Conservation (phyloP, 345 rosid genomes). For the Moricandia moricandioides region DNA sequence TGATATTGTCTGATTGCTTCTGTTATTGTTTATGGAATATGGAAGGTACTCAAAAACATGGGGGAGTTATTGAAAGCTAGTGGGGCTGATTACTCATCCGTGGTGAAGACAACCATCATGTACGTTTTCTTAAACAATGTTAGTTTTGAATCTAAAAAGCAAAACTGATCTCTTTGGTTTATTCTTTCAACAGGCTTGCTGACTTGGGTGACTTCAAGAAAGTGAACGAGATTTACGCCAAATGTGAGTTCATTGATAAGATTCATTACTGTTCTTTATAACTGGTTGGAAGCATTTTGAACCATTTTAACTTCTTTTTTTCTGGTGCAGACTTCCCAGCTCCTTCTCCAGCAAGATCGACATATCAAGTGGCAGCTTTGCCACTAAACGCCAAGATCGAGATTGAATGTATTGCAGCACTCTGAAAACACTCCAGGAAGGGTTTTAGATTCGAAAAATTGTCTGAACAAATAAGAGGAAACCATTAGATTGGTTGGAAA, state of each 20-base stretch:
- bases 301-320: not conserved
- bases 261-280: not conserved
- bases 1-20: conserved; percentile 14
- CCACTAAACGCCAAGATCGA: conserved; percentile 85
- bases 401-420: conserved; percentile 90
- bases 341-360: conserved; percentile 83
- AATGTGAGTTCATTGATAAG: conserved; percentile 56
- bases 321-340: conserved; percentile 73
- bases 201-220: conserved; percentile 91
- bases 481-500: conserved; percentile 29
- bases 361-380: conserved; percentile 93
- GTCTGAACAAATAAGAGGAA: conserved; percentile 19
- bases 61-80: conserved; percentile 44
- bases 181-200: conserved; percentile 60
- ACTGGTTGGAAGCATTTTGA: not conserved
- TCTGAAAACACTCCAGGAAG: conserved; percentile 17
- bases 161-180: not conserved
- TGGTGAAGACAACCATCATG: conserved; percentile 46
- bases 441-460: conserved; percentile 2
- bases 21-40: not conserved
- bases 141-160: too few species aligned
- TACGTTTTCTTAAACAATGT: not conserved
- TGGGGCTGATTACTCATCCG: conserved; percentile 41
- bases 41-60: conserved; percentile 40
- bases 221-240: conserved; percentile 90